Base-by-base conservation (phyloP, 1,139 yeast species). In the Suhomyces coccinellae region DNA sequence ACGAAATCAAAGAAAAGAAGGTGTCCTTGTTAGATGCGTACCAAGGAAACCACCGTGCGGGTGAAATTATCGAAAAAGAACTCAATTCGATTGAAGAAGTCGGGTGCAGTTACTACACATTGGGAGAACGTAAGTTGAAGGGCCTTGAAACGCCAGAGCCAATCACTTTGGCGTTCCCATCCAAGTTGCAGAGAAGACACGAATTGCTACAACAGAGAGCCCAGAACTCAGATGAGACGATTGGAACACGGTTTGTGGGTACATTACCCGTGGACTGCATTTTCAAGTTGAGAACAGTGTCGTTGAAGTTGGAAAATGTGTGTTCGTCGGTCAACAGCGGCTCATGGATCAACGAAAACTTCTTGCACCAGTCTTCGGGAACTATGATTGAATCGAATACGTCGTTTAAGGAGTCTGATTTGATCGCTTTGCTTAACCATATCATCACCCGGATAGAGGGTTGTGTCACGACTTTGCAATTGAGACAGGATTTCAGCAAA, bases 101-200 rank as follows among this genome's bases (percentile, higher is more conserved):
- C 44, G 96, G 96, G 0, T 83, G 84, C 73, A 75, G 72, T n/a
- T 77, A 83, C 47, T 79, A 77, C 50, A 83, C 82, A 40, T 67
- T 88, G 43, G 99, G 99, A 26, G 97, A 91, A 59, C 83, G 82
- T 59, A 90, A 90, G 62, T 74, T 95, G 57, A 93, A 95, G 65
- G 99, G 99, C 22, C 75, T 95, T 33, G 99, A 95, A 77, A 85
- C 91, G 33, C 96, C 96, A 1, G 99, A 95, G 61, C 77, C 79
- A 38, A 84, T 95, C 30, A 87, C 96, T 11, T 75, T 90, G 44
- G 82, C 83, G 0, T 91, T 85, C 67, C 95, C 98, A 2, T 73
- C 75, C 49, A 71, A 74, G 36, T 70, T 93, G 47, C 75, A 75
- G 13, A 73, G 85, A 11, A 75, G 97, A 53, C 70, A 69, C 55